These are phyloP conservation scores for Pleurotus tuoliensis DNA, from an alignment of 768 basidiomycete species.

Conservation along the genomic window DNA sequence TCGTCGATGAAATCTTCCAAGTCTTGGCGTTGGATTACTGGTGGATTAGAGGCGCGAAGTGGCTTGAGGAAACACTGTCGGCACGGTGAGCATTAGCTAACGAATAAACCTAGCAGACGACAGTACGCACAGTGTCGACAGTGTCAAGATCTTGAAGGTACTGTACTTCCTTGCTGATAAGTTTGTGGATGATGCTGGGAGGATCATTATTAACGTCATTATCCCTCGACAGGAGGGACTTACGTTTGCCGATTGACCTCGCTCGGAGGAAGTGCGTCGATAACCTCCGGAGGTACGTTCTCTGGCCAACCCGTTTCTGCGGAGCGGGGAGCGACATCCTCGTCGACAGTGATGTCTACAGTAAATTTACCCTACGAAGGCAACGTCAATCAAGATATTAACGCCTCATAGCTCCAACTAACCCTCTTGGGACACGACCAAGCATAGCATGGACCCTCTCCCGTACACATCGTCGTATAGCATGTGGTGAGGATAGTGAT, in stretches of 20 bases:
- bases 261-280: constrained; percentile 56
- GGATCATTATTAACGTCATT: neutral
- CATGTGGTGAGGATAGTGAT: constrained; percentile 88
- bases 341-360: constrained; percentile 25
- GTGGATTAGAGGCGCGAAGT: constrained; percentile 40
- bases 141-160: constrained; percentile 85
- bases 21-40: constrained; percentile 41
- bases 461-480: constrained; percentile 83
- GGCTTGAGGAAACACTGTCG: constrained; percentile 37
- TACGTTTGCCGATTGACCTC: constrained; percentile 83
- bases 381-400: neutral
- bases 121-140: constrained; percentile 55
- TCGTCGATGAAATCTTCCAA: constrained; percentile 85
- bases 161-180: constrained; percentile 85
- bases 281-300: constrained; percentile 36
- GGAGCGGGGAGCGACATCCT: constrained; percentile 23
- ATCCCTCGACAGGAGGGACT: constrained; percentile 8
- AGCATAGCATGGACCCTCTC: constrained; percentile 78
- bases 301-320: constrained; percentile 39
- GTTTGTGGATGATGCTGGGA: constrained; percentile 73
- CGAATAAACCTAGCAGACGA: neutral
- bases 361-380: constrained; percentile 26
- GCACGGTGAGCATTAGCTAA: neutral
- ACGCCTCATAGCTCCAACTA: constrained; percentile 3
- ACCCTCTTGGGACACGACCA: constrained; percentile 76